Percentiles rank a stretch among this genome's conserved stretches.
Evolutionary conservation across 2,329 filamentous ascomycete species (phyloP).

Genomic region (Fusarium verrucosum): DNA sequence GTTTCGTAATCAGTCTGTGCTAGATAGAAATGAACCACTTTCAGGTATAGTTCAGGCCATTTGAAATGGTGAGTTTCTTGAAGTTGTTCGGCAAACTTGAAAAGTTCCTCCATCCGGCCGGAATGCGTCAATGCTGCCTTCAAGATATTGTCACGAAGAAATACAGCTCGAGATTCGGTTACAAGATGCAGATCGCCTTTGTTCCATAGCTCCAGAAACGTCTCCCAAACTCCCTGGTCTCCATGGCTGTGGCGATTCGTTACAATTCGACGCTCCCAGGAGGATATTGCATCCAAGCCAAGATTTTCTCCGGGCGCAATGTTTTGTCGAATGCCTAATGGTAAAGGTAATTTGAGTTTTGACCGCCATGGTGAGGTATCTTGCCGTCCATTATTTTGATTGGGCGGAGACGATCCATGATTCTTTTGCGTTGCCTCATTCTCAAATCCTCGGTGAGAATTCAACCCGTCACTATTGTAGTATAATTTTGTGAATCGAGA

Average conservation of each 20-base stretch:
- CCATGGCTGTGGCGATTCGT: conserved; percentile 34
- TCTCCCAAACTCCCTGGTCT: conserved; percentile 43
- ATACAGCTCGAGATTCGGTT: conserved; percentile 33
- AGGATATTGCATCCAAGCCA: conserved; percentile 18
- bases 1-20: conserved; percentile 50
- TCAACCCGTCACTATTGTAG: conserved; percentile 1
- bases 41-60: conserved; percentile 63
- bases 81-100: conserved; percentile 49
- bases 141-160: conserved; percentile 46
- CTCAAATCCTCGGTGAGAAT: conserved; percentile 10
- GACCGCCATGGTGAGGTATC: conserved; percentile 33
- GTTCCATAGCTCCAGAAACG: conserved; percentile 38
- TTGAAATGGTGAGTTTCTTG: conserved; percentile 48
- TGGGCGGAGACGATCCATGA: conserved; percentile 5
- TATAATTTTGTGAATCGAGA: conserved; percentile 9
- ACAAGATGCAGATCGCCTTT: conserved; percentile 36
- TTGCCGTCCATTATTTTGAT: background rate
- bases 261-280: conserved; percentile 35
- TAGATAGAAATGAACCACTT: conserved; percentile 56
- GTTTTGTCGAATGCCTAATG: conserved; percentile 14
- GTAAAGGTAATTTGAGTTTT: conserved; percentile 4
- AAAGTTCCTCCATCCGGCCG: conserved; percentile 40
- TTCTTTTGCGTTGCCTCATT: conserved; percentile 3
- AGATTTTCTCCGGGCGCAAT: background rate
- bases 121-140: conserved; percentile 43